Base-by-base conservation (phyloP, 2,329 filamentous ascomycete genomes). In the Cordyceps cicadae region DNA sequence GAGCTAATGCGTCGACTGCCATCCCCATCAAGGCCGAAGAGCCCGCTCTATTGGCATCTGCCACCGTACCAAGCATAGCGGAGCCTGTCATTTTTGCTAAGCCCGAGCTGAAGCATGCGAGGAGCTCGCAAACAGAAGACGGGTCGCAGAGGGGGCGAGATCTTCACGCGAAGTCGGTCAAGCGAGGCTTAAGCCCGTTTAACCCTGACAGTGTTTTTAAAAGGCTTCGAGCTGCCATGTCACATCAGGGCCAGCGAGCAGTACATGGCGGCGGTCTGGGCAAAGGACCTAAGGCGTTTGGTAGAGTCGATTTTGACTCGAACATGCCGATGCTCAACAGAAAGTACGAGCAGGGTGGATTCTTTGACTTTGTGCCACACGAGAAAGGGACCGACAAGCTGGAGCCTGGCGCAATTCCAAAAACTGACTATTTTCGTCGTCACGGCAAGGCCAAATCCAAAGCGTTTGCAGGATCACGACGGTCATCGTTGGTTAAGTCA, bases 181-280 rank as follows among this genome's bases (percentile, higher is more conserved):
- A 85, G 66, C 73, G 83, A 62, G 76, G 80, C 15, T 74, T 77
- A 1, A 86, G 83, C 63, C 83, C 83, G 0, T 85, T 85, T 63
- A 80, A 81, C 53, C 77, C 81, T 3, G 76, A 82, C 62, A 81
- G 80, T 0, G 82, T 86, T 1, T 85, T 81, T 67, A 85, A 85
- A 68, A 76, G 81, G 46, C 77, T 86, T 11, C 73, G 76, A 37
- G 80, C 81, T 3, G 80, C 80, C 14, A 66, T 82, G 32, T 68
- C 59, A 6, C 59, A 64, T 17, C 61, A 67, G 8, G 58, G 55
- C 7, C 62, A 63, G 52, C 59, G 54, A 70, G 66, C 62, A 53
- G 56, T 62, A 46, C 61, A 60, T 63, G 67, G 54, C 34, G 58
- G 67, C 19, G 64, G 62, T 24, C 62, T 66, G 3, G 67, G 64